phyloP scores from a whole-genome alignment of 805 yeast species.

The Isabelozyma pseudorhagii region DNA sequence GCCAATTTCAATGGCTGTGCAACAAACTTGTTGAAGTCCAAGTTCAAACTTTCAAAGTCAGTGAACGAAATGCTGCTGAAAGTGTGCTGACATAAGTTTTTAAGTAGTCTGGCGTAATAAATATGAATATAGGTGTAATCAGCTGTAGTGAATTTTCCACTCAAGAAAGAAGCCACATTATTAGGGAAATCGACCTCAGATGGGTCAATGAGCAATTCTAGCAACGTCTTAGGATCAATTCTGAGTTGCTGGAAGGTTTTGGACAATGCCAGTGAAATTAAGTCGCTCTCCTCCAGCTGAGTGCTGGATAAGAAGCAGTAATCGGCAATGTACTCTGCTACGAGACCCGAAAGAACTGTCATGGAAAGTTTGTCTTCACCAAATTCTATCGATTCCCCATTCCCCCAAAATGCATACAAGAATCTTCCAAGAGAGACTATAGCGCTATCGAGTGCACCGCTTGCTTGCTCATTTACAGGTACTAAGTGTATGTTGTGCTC shows the following conservation, averaged over 20 bases:
- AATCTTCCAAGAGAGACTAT: slow-evolving; percentile 13
- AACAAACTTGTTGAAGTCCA: slow-evolving; percentile 27
- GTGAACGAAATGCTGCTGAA: neutral
- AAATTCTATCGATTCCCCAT: neutral
- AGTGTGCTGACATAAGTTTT: neutral
- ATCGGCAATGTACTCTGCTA: slow-evolving; percentile 19
- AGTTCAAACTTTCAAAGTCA: slow-evolving; percentile 17
- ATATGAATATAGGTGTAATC: slow-evolving; percentile 3
- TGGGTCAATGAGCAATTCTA: neutral
- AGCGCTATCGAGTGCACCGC: slow-evolving; percentile 1
- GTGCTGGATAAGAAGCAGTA: slow-evolving; percentile 11
- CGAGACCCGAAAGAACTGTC: slow-evolving; percentile 5
- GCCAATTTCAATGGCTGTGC: slow-evolving; percentile 30
- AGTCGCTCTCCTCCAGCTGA: neutral
- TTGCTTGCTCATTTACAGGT: neutral
- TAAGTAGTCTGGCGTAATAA: slow-evolving; percentile 16
- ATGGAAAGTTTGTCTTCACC: slow-evolving; percentile 4
- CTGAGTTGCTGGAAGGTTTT: neutral
- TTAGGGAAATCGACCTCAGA: neutral
- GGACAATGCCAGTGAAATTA: neutral
- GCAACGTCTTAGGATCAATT: neutral
- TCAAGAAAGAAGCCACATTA: slow-evolving; percentile 6
- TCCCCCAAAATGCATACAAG: slow-evolving; percentile 1
- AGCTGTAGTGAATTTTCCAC: too few species aligned
- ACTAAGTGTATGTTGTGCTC: slow-evolving; percentile 37